phyloP scores from a whole-genome alignment of 1,284 basidiomycete species.

The Trametes polyzona region DNA sequence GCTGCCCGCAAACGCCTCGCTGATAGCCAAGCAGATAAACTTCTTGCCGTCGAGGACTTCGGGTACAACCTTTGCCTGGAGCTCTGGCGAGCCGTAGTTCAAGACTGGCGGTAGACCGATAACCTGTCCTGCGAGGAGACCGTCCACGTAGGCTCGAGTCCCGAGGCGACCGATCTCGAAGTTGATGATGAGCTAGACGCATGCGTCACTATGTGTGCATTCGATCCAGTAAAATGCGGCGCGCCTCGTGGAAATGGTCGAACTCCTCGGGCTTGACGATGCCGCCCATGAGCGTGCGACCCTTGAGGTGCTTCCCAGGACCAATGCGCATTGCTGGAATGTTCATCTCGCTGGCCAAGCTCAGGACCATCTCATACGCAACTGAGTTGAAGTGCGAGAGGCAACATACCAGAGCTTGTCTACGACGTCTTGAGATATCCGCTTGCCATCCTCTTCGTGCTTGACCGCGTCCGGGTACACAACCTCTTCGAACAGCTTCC shows the following conservation, averaged over 20 bases:
- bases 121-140: conserved; percentile 79
- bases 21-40: conserved; percentile 74
- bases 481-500: conserved; percentile 67
- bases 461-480: conserved; percentile 65
- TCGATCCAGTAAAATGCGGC: conserved; percentile 35
- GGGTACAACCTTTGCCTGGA: conserved; percentile 68
- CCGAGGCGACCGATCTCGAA: conserved; percentile 85
- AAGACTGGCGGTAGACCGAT: conserved; percentile 86
- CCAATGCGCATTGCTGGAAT: conserved; percentile 94
- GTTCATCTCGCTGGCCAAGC: conserved; percentile 59
- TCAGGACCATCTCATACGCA: not conserved
- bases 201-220: conserved; percentile 26
- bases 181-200: conserved; percentile 75
- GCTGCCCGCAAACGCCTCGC: conserved; percentile 89
- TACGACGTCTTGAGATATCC: conserved; percentile 73
- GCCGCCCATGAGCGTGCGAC: conserved; percentile 82
- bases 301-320: conserved; percentile 87
- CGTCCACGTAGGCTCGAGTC: conserved; percentile 86
- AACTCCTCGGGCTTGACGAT: conserved; percentile 88
- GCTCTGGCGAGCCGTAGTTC: conserved; percentile 83
- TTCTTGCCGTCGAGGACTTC: conserved; percentile 83
- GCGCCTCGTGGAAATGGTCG: conserved; percentile 79
- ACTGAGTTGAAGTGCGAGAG: not conserved
- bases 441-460: conserved; percentile 83
- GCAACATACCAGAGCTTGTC: conserved; percentile 67